Percentiles rank a stretch among this genome's conserved stretches.
Evolutionary conservation across 768 basidiomycete genomes (phyloP).

Genomic region (Leccinum uliginosum): DNA sequence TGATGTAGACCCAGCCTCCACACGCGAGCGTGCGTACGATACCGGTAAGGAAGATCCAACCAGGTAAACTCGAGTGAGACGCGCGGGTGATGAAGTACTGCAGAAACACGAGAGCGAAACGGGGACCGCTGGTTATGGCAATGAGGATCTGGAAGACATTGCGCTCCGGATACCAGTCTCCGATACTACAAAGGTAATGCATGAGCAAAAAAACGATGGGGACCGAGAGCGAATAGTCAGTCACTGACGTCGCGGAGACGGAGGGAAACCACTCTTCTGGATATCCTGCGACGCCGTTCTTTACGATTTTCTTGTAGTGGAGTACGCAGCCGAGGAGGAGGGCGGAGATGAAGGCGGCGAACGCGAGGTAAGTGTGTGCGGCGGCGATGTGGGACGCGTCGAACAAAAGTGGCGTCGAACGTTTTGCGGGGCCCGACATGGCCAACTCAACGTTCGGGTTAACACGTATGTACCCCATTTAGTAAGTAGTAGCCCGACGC

Average conservation of each 20-base stretch:
- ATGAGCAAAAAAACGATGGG: background rate
- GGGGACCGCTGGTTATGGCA: slow-evolving; percentile 81
- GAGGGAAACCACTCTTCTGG: slow-evolving; percentile 91
- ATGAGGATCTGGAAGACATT: slow-evolving; percentile 86
- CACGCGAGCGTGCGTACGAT: slow-evolving; percentile 73
- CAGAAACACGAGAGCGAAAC: slow-evolving; percentile 61
- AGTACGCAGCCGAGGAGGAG: slow-evolving; percentile 59
- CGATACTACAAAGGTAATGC: slow-evolving; percentile 52
- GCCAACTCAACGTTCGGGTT: background rate
- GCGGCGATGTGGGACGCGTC: slow-evolving; percentile 54
- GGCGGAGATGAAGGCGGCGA: slow-evolving; percentile 60
- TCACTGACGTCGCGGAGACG: slow-evolving; percentile 73
- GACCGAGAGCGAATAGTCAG: background rate
- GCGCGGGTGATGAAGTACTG: slow-evolving; percentile 58
- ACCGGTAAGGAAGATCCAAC: slow-evolving; percentile 55
- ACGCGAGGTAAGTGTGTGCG: slow-evolving; percentile 62
- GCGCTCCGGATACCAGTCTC: slow-evolving; percentile 87
- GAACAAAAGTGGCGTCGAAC: slow-evolving; percentile 23
- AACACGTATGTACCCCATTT: background rate
- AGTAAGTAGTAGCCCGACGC: background rate
- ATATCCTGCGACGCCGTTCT: slow-evolving; percentile 77
- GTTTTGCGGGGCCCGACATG: slow-evolving; percentile 21
- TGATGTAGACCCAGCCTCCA: slow-evolving; percentile 92
- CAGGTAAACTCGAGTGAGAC: slow-evolving; percentile 39
- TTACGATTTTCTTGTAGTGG: slow-evolving; percentile 83